phyloP scores from a whole-genome alignment of 257 asterid species.

The Penstemon newberryi region DNA sequence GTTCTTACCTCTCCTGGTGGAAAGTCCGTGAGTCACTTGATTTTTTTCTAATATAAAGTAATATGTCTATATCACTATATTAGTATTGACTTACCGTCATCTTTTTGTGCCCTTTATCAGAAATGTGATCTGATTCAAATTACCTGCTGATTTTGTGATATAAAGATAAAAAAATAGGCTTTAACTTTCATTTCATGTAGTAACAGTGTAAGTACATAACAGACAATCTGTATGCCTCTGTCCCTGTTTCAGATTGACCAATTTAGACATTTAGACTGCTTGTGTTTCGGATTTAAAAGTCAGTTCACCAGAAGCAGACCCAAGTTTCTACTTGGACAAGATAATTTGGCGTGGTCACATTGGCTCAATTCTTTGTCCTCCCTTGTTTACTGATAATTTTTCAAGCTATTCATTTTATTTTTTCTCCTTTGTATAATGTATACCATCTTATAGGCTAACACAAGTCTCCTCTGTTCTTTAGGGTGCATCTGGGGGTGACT shows the following conservation, averaged over 20 bases:
- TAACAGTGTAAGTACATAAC: neutral
- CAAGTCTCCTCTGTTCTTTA: constrained; percentile 29
- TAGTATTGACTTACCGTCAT: neutral
- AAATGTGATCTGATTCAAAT: constrained; percentile 5
- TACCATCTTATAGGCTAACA: neutral
- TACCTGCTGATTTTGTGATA: constrained; percentile 1
- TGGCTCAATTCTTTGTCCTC: neutral
- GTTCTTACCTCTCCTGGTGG: constrained; percentile 68
- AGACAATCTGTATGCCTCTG: neutral
- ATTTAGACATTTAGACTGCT: no score
- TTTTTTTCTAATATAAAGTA: constrained; percentile 1
- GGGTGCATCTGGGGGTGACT: constrained; percentile 46
- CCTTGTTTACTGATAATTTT: neutral
- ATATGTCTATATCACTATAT: neutral
- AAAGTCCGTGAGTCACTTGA: constrained; percentile 49
- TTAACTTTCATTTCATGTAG: neutral
- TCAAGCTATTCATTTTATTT: neutral
- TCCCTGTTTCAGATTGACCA: neutral
- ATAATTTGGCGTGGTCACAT: neutral
- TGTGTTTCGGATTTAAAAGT: neutral
- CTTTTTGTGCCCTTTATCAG: neutral
- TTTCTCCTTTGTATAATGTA: neutral
- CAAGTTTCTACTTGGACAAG: neutral
- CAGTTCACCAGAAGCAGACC: neutral
- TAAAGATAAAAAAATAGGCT: neutral